Percentiles rank a stretch among this genome's conserved stretches.
Conservation (phyloP, 1,284 basidiomycete genomes). For the Rhodotorula sp. region DNA sequence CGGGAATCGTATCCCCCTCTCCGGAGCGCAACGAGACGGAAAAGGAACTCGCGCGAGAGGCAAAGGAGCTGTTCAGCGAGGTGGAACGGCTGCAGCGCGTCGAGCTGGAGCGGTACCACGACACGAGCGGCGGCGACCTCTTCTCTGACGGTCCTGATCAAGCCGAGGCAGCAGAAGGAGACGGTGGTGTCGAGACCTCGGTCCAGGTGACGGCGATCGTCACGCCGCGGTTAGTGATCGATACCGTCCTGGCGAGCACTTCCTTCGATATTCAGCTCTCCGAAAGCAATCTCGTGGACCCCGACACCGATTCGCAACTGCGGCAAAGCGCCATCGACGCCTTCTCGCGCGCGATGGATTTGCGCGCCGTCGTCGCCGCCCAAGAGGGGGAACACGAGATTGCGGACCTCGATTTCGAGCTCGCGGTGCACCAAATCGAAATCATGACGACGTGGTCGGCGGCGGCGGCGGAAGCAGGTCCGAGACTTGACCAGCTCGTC, state of each 20-base stretch:
- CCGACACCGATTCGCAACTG: background rate
- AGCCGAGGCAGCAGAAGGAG: background rate
- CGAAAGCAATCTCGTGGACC: background rate
- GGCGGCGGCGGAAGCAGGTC: constrained; percentile 2
- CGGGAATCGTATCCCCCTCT: background rate
- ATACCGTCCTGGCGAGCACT: constrained; percentile 34
- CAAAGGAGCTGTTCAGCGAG: constrained; percentile 23
- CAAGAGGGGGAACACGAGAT: background rate
- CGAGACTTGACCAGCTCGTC: constrained; percentile 5
- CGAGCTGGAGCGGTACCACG: constrained; percentile 28
- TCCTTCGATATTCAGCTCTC: constrained; percentile 23
- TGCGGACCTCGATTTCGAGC: constrained; percentile 20
- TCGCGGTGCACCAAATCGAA: constrained; percentile 10
- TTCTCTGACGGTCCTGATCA: background rate
- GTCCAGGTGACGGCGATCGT: constrained; percentile 24
- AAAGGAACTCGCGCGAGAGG: constrained; percentile 13
- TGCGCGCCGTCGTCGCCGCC: constrained; percentile 7
- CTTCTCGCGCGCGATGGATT: constrained; percentile 16
- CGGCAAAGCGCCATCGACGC: constrained; percentile 8
- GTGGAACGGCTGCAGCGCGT: constrained; percentile 29
- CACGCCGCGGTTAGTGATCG: constrained; percentile 33
- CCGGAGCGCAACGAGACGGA: background rate
- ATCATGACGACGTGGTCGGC: constrained; percentile 3
- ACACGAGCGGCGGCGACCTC: background rate
- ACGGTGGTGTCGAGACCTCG: background rate